phyloP scores from a whole-genome alignment of 2,329 filamentous ascomycete species.

The Clonostachys rosea region DNA sequence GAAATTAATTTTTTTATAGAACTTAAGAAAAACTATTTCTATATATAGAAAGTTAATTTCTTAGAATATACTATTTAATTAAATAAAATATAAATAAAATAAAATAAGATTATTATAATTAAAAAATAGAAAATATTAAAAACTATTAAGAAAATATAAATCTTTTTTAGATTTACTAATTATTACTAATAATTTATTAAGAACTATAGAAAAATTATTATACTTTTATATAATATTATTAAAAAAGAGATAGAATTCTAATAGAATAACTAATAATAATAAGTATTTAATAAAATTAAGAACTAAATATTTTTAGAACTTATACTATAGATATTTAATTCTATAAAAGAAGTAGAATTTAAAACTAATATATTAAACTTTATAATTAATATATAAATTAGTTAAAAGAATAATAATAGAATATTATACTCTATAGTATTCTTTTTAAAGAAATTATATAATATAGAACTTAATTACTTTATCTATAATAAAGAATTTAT shows the following conservation, averaged over 20 bases:
- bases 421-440: not conserved
- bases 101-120: not conserved
- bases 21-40: not conserved
- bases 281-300: not conserved
- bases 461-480: not conserved
- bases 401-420: not conserved
- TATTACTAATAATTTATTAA: not conserved
- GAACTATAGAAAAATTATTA: not conserved
- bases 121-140: not conserved
- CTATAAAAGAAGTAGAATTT: not conserved
- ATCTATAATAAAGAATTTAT: not conserved
- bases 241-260: not conserved
- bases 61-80: not conserved
- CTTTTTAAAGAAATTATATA: not conserved
- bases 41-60: not conserved
- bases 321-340: slow-evolving; percentile 1
- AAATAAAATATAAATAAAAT: not conserved
- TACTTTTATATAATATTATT: not conserved
- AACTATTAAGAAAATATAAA: not conserved
- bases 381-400: not conserved
- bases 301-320: not conserved
- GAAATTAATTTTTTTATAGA: too few relatives aligned
- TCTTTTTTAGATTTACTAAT: not conserved
- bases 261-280: not conserved
- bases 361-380: not conserved